Evolutionary conservation across 2,329 filamentous ascomycete genomes (phyloP).

Genomic region (Curvularia spicifera): DNA sequence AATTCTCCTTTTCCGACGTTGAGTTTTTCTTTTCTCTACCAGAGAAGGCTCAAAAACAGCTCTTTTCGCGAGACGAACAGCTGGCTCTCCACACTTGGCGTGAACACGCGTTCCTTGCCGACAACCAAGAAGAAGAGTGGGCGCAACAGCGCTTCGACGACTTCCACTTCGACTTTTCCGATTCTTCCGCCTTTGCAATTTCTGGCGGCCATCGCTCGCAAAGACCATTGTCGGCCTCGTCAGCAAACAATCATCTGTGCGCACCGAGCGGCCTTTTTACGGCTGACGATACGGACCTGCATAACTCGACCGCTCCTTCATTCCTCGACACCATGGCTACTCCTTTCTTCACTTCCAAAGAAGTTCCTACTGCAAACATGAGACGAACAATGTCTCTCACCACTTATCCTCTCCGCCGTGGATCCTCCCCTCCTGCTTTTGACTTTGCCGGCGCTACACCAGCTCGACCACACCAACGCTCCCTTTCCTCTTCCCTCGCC

Average conservation of each 20-base stretch:
- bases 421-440: conserved; percentile 53
- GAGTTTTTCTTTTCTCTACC: conserved; percentile 74
- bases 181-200: conserved; percentile 10
- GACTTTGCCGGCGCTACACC: conserved; percentile 47
- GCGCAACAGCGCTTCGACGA: conserved; percentile 42
- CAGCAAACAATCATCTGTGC: conserved; percentile 29
- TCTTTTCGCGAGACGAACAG: conserved; percentile 76
- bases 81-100: conserved; percentile 58
- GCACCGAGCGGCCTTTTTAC: conserved; percentile 18
- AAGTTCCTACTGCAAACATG: conserved; percentile 24
- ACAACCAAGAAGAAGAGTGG: conserved; percentile 21
- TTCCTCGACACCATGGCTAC: conserved; percentile 39
- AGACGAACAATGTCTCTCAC: conserved; percentile 75
- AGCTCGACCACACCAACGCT: conserved; percentile 41
- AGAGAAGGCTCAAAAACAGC: conserved; percentile 72
- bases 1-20: conserved; percentile 62
- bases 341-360: conserved; percentile 25
- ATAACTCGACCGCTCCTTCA: conserved; percentile 32
- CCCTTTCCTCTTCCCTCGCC: conserved; percentile 38
- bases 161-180: conserved; percentile 41
- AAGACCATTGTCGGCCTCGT: conserved; percentile 26
- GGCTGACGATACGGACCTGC: conserved; percentile 23
- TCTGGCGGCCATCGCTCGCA: conserved; percentile 24
- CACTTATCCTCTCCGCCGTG: conserved; percentile 66
- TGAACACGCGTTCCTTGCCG: conserved; percentile 25